Percentiles rank a stretch among this genome's conserved stretches.
phyloP scores from a whole-genome alignment of 2,329 filamentous ascomycete species.

The Lojkania enalia region DNA sequence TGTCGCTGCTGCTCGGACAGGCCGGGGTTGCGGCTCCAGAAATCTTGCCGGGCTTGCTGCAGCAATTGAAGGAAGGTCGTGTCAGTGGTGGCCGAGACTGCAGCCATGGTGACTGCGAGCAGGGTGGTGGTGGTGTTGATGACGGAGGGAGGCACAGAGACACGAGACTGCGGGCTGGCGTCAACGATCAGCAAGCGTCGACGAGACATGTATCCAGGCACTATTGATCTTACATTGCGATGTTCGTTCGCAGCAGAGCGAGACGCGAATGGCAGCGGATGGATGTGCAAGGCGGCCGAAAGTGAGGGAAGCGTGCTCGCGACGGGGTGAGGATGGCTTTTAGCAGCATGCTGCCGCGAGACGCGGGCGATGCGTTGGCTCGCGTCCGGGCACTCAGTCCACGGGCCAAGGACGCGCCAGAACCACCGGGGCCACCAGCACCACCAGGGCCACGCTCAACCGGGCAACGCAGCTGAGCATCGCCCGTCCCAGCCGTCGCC shows the following conservation, averaged over 20 bases:
- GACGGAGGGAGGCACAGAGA: neutral
- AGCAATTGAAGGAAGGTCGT: conserved; percentile 34
- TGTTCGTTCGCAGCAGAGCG: conserved; percentile 4
- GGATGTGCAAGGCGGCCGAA: conserved; percentile 33
- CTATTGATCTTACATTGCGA: conserved; percentile 20
- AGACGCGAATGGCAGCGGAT: conserved; percentile 14
- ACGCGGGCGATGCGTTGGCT: conserved; percentile 39
- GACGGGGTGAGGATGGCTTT: conserved; percentile 22
- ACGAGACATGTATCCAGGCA: neutral
- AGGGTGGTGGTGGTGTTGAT: neutral
- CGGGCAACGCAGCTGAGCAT: conserved; percentile 36
- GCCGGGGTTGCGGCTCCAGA: conserved; percentile 40
- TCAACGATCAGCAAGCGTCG: conserved; percentile 26
- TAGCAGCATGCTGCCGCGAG: conserved; percentile 20
- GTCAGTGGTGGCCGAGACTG: conserved; percentile 26
- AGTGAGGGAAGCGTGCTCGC: conserved; percentile 19
- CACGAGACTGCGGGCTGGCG: conserved; percentile 18
- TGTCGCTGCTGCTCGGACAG: conserved; percentile 42
- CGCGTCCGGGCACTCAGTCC: conserved; percentile 32
- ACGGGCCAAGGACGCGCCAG: too few relatives aligned
- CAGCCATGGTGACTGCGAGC: too few relatives aligned
- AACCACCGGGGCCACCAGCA: conserved; percentile 13
- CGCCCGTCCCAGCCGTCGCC: conserved; percentile 7
- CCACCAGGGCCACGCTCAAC: conserved; percentile 23
- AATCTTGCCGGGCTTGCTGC: conserved; percentile 41